Conservation (phyloP, 345 rosid species). For the Lepidium africanum region DNA sequence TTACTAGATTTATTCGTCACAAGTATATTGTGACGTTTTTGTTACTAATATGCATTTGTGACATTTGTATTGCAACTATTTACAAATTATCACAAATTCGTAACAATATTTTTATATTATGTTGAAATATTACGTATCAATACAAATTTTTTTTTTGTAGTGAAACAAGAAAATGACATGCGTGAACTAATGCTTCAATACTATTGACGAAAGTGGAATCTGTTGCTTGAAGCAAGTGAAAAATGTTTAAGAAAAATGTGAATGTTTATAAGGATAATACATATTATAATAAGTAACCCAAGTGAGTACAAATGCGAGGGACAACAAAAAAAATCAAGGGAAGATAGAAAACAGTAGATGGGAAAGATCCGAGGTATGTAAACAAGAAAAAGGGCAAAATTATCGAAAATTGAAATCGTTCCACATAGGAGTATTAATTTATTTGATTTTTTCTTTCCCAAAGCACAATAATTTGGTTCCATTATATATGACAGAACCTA, state of each 20-base stretch:
- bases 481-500: slow-evolving; percentile 11
- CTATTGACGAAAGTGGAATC: not conserved
- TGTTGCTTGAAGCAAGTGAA: slow-evolving; percentile 12
- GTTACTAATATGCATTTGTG: too few relatives aligned
- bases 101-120: too few relatives aligned
- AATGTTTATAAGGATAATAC: not conserved
- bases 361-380: slow-evolving; percentile 24
- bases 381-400: not conserved
- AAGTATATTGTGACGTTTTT: too few relatives aligned
- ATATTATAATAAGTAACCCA: not conserved
- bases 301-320: not conserved
- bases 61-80: too few relatives aligned
- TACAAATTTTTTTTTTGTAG: too few relatives aligned
- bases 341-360: not conserved
- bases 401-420: not conserved
- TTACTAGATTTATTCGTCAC: too few relatives aligned
- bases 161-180: not conserved
- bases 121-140: too few relatives aligned
- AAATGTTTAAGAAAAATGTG: not conserved
- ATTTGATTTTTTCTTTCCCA: slow-evolving; percentile 10
- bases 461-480: slow-evolving; percentile 16
- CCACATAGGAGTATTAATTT: not conserved
- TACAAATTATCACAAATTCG: too few relatives aligned
- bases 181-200: not conserved
- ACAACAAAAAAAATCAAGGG: not conserved